A percentile compares a stretch with the other conserved stretches of the same genome.
Evolutionary conservation across 208 protist species (phyloP).

Genomic region (Porcisia hertigi): DNA sequence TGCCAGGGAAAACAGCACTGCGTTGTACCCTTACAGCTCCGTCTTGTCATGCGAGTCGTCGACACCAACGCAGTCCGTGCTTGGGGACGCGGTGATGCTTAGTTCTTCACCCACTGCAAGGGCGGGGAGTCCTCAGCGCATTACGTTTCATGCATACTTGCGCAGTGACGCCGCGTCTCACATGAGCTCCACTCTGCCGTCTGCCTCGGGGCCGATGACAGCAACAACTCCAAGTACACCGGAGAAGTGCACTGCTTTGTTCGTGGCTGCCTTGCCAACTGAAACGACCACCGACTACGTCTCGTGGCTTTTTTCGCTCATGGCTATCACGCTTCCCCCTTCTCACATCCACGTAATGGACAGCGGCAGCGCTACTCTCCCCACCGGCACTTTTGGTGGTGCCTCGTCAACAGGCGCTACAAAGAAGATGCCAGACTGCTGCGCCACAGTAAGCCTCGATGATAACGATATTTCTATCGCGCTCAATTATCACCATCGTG

Average conservation of each 20-base stretch:
- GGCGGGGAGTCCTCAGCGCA: slow-evolving; percentile 15
- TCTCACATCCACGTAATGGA: slow-evolving; percentile 26
- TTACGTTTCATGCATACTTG: slow-evolving; percentile 34
- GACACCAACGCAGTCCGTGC: slow-evolving; percentile 1
- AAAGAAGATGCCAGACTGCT: slow-evolving; percentile 11
- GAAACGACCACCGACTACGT: slow-evolving; percentile 41
- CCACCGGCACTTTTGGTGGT: neutral
- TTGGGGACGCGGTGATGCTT: slow-evolving; percentile 7
- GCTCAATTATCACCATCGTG: slow-evolving; percentile 34
- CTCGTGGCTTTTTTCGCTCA: slow-evolving; percentile 52
- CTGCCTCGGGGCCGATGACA: neutral
- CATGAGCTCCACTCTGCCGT: neutral
- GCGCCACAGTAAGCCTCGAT: slow-evolving; percentile 21
- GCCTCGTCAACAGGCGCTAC: neutral
- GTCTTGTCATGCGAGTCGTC: slow-evolving; percentile 17
- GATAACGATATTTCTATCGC: slow-evolving; percentile 30
- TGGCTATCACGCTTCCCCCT: slow-evolving; percentile 21
- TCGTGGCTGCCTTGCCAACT: slow-evolving; percentile 47
- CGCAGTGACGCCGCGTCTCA: neutral
- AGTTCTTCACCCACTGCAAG: neutral
- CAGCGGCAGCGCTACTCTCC: neutral
- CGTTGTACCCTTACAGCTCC: slow-evolving; percentile 6
- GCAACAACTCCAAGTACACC: neutral
- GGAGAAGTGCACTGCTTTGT: slow-evolving; percentile 26
- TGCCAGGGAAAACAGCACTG: neutral